phyloP scores from a whole-genome alignment of 768 basidiomycete genomes.

The Albatrellus ellisii region DNA sequence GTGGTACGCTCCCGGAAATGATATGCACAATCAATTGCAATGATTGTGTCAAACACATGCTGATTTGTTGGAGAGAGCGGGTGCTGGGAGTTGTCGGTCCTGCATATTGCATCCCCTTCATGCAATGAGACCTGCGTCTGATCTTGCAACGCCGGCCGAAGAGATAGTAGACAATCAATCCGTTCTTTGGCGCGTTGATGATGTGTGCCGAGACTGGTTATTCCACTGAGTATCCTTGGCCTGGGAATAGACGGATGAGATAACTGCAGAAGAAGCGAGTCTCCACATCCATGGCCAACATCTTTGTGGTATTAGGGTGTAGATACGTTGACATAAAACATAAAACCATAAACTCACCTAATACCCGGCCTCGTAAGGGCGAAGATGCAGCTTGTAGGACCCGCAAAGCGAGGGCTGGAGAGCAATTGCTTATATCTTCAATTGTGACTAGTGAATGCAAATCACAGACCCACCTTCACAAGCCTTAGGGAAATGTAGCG shows the following conservation, averaged over 20 bases:
- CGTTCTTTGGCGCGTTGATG: conserved; percentile 32
- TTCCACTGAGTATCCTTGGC: conserved; percentile 37
- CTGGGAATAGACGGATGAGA: conserved; percentile 30
- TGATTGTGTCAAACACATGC: conserved; percentile 31
- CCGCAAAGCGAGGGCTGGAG: conserved; percentile 36
- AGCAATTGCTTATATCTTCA: neutral
- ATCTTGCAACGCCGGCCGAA: conserved; percentile 2
- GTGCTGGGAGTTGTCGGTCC: conserved; percentile 25
- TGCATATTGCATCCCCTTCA: conserved; percentile 38
- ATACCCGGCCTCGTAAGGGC: conserved; percentile 29
- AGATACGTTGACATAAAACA: neutral
- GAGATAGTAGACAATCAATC: conserved; percentile 14
- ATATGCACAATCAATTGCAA: conserved; percentile 59
- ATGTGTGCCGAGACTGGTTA: conserved; percentile 42
- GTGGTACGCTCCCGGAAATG: conserved; percentile 40
- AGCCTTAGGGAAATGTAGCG: conserved; percentile 38
- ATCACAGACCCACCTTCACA: conserved; percentile 34
- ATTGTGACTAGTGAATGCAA: neutral
- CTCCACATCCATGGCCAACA: conserved; percentile 57
- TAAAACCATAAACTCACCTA: conserved; percentile 33
- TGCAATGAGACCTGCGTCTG: conserved; percentile 26
- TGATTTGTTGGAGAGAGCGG: conserved; percentile 23
- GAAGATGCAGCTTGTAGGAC: conserved; percentile 31
- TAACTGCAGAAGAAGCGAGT: conserved; percentile 46
- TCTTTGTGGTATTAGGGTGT: conserved; percentile 24